Evolutionary conservation across 306 rosid genomes (phyloP), one percentile per base, ranked within the genome.

Genomic region (Crataegus laevigata): DNA sequence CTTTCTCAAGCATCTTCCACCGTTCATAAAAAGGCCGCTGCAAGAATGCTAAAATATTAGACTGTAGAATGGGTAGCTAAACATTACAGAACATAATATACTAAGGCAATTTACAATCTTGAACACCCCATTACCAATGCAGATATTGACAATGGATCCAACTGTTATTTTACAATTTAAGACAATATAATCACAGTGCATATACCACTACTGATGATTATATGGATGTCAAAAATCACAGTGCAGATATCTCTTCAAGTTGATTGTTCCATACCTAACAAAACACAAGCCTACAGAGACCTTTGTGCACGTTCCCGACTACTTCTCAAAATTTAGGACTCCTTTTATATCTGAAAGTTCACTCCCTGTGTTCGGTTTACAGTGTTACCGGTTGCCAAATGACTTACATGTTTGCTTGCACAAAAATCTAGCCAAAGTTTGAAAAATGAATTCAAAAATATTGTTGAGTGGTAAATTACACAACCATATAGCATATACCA

Each of bases 1-100:
- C 98, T 82, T 89, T 94, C 88, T 94, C 98, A 77, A 94, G 94
- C 98, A 94, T 88, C 85, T 87, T 94, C 97, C 97, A 94, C 77
- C 98, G 85, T 80, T 94, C 98, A 77, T 86, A 86, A 81, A 94
- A 94, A 74, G 98, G 98, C 59, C 97, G 92, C 98, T 94, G 93
- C 85, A 85, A 68, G 81, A 82, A 82, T 42, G 68, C 79, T 29
- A 70, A 47, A 73, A 64, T 42, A 68, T 82, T 59, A 84, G 82
- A 74, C 54, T 58, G 74, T 63, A 59, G 52, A 78, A 38, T 76
- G 69, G 34, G 51, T 32, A 72, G 40, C 38, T 69, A 14, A 28
- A 22, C 28, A 58, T 58, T 61, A 30, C 36, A 28, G 43, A 42
- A 50, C 21, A 50, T 50, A 17, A 50, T 50, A 5, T 47, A 47